phyloP scores from a whole-genome alignment of 2,329 filamentous ascomycete genomes.

The Aspergillus fumigatus region DNA sequence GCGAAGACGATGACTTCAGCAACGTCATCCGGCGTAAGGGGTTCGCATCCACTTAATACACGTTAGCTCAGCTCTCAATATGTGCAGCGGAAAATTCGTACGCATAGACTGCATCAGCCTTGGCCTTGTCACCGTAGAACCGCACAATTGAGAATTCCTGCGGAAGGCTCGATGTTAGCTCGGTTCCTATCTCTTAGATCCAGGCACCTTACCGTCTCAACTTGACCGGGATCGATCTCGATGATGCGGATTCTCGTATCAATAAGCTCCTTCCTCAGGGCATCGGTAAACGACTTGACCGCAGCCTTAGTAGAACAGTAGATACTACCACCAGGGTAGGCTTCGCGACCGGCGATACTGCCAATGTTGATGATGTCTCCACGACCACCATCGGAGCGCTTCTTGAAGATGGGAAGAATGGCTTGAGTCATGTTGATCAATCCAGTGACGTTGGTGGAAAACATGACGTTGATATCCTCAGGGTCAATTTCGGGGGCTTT shows the following conservation, averaged over 20 bases:
- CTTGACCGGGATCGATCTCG: constrained; percentile 85
- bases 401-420: constrained; percentile 75
- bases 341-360: constrained; percentile 82
- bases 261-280: constrained; percentile 77
- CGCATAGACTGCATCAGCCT: constrained; percentile 87
- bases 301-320: constrained; percentile 94
- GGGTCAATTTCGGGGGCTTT: constrained; percentile 77
- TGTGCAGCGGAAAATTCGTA: constrained; percentile 42
- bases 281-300: constrained; percentile 77
- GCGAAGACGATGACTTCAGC: constrained; percentile 86
- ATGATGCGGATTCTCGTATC: constrained; percentile 76
- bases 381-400: constrained; percentile 61
- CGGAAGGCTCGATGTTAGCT: neutral
- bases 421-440: constrained; percentile 97
- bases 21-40: constrained; percentile 83
- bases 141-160: constrained; percentile 83
- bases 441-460: constrained; percentile 88
- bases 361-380: constrained; percentile 97
- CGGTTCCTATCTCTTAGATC: constrained; percentile 4
- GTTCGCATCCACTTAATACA: constrained; percentile 64
- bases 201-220: constrained; percentile 65
- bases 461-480: constrained; percentile 82
- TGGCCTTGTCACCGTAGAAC: constrained; percentile 81
- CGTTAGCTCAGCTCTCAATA: neutral
- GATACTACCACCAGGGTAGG: constrained; percentile 79